Base-by-base conservation (phyloP, 2,329 filamentous ascomycete genomes). In the Colletotrichum chrysophilum region DNA sequence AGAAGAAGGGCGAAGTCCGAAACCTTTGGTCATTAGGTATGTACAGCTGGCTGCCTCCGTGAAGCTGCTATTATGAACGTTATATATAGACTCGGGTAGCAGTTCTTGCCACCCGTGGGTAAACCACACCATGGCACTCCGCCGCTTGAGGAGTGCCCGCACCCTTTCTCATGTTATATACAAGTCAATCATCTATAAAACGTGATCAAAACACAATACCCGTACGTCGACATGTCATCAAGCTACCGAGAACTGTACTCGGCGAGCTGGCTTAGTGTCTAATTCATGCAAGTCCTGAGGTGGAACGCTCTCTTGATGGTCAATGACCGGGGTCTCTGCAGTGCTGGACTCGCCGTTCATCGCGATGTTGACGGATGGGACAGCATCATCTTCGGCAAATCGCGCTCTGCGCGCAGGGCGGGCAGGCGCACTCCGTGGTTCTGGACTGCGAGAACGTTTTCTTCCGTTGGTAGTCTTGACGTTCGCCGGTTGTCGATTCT, bases 321-420 rank as follows among this genome's bases (percentile, higher is more conserved):
- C 24, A 16, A 2, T 58, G 18, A 9, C 55, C 55, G 55, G 55
- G 26, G 14, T 28, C 26, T 30, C 55, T 58, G 24, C 55, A 2
- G 21, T 58, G 55, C 21, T 58, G 5, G 24, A 24, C 24, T 26
- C 55, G 26, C 24, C 55, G 16, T 30, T 58, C 55, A 18, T 58
- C 21, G 26, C 55, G 16, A 58, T 13, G 10, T 6, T 30, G 55
- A n/a, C 55, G 14, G 43, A 52, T 21, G 43, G 3, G n/a, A 4
- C 43, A 52, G n/a, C n/a, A 52, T 52, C 43, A 3, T 52, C 58
- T 61, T 14, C 21, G 3, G 78, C 76, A 72, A 85, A 84, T 30
- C 83, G 83, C 43, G 85, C 81, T 74, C 82, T 81, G 67, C 83
- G 81, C 43, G 79, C 78, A 64, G 82, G 81, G 73, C 79, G 82